These are phyloP conservation scores for Chaetomiaceae sp. DNA, from an alignment of 2,329 filamentous ascomycete species.

Conservation along the genomic window DNA sequence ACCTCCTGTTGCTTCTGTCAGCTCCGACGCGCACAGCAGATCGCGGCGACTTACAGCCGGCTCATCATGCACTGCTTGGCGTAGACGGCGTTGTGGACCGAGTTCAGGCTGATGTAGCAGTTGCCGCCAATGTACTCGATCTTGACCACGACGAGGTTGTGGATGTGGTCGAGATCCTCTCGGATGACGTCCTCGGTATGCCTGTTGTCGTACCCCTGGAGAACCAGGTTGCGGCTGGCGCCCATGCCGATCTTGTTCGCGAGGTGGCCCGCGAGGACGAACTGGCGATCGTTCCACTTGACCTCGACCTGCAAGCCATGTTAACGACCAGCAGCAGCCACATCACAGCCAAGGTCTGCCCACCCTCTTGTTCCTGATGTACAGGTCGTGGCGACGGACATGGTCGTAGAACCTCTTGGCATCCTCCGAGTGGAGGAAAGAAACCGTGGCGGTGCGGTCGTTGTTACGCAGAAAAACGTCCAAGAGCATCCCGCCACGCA, in stretches of 20 bases:
- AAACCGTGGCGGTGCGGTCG: conserved; percentile 60
- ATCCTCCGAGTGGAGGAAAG: conserved; percentile 62
- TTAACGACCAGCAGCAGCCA: conserved; percentile 1
- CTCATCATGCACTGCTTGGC: conserved; percentile 76
- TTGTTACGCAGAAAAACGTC: conserved; percentile 60
- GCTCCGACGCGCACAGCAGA: not conserved
- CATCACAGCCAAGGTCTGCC: conserved; percentile 27
- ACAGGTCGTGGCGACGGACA: conserved; percentile 61
- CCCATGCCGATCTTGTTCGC: conserved; percentile 60
- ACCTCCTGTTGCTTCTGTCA: conserved; percentile 44
- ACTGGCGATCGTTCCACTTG: conserved; percentile 68
- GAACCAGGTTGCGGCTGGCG: conserved; percentile 69
- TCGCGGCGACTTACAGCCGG: conserved; percentile 40
- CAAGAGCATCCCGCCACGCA: conserved; percentile 67
- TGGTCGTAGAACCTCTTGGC: conserved; percentile 63
- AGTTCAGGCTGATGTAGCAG: conserved; percentile 70
- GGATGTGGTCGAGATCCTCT: conserved; percentile 75
- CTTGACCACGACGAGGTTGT: conserved; percentile 68
- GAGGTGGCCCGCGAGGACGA: conserved; percentile 58
- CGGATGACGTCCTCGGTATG: conserved; percentile 63
- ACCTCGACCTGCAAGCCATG: conserved; percentile 53
- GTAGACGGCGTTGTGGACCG: conserved; percentile 69
- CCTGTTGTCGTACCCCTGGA: conserved; percentile 53
- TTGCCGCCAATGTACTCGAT: conserved; percentile 55
- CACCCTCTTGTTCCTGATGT: conserved; percentile 65